Conservation (phyloP, 2,329 filamentous ascomycete species). For the Parascedosporium putredinis region DNA sequence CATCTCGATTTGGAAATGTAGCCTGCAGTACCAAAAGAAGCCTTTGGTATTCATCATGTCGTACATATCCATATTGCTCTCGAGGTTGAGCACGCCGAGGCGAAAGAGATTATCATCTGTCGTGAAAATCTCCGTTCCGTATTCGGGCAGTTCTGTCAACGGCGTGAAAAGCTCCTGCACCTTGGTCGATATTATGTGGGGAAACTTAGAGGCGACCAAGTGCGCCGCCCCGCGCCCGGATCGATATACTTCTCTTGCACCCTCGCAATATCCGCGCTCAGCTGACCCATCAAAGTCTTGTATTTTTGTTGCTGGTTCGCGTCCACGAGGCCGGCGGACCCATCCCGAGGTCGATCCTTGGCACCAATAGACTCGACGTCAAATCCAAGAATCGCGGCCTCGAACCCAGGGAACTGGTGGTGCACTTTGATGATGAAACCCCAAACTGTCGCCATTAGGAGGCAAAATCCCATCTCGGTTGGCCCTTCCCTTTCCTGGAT, state of each 20-base stretch:
- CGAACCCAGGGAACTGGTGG: constrained; percentile 32
- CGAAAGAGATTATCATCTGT: constrained; percentile 46
- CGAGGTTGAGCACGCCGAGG: constrained; percentile 36
- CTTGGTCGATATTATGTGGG: constrained; percentile 37
- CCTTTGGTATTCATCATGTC: constrained; percentile 30
- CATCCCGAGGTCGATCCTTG: constrained; percentile 14
- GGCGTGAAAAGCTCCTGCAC: constrained; percentile 37
- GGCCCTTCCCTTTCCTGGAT: constrained; percentile 42
- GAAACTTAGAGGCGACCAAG: constrained; percentile 35
- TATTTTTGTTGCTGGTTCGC: constrained; percentile 14
- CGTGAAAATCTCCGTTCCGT: constrained; percentile 36
- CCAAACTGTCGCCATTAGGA: constrained; percentile 39
- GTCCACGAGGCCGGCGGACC: neutral
- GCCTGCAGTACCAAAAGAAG: constrained; percentile 45
- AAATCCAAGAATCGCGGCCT: constrained; percentile 37
- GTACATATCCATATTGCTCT: constrained; percentile 36
- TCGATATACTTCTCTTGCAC: constrained; percentile 42
- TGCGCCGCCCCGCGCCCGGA: constrained; percentile 42
- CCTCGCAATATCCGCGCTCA: constrained; percentile 32
- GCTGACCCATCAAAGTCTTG: constrained; percentile 23
- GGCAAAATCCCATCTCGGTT: constrained; percentile 50
- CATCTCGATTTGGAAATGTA: constrained; percentile 45
- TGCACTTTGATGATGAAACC: constrained; percentile 33
- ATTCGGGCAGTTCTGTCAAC: constrained; percentile 35
- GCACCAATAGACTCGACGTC: constrained; percentile 22